Base-by-base conservation (phyloP, 164 flowering plant genomes). In the Macadamia integrifolia region DNA sequence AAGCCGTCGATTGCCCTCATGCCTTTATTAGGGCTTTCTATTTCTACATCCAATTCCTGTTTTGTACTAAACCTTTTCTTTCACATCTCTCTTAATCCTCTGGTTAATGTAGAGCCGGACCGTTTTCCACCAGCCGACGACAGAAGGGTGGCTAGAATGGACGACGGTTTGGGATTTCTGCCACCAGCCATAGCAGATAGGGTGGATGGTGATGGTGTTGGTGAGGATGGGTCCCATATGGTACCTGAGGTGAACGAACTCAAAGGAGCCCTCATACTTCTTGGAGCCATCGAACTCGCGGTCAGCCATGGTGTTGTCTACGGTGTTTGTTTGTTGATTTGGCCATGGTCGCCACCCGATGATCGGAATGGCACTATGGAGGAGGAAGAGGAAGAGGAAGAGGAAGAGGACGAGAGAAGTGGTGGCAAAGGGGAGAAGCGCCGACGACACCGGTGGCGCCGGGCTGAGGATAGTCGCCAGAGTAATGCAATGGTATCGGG, bases 121-220 rank as follows among this genome's bases (percentile, higher is more conserved):
- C 5, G 23, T 53, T n/a, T 67, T 75, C 92, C 92, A 87, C 92
- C 92, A 87, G 6, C 80, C 82, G 46, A 84, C 32, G 18, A 86
- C 86, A 11, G 90, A 86, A 5, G 90, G 87, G 53, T 46, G 66
- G 17, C 42, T 67, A 42, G 81, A 17, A 12, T 62, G 55, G 61
- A n/a, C 70, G 75, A 81, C 75, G 31, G 59, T 57, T 30, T 57
- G 59, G 57, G 57, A 53, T 9, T 14, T 53, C 17, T 11, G 57
- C 57, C 57, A 53, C 5, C 17, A 1, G 2, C 59, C 31, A 29
- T 57, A 57, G 30, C 31, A 57, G 59, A 57, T 23, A 30, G 59
- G 18, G 9, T 57, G 59, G 30, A 57, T 23, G 59, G 30, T 57
- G 29, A 57, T 57, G 7, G 18, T 57, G 59, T 28, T 10, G 3